Evolutionary conservation across 805 yeast species (phyloP).

Genomic region (Saturnispora dispora): DNA sequence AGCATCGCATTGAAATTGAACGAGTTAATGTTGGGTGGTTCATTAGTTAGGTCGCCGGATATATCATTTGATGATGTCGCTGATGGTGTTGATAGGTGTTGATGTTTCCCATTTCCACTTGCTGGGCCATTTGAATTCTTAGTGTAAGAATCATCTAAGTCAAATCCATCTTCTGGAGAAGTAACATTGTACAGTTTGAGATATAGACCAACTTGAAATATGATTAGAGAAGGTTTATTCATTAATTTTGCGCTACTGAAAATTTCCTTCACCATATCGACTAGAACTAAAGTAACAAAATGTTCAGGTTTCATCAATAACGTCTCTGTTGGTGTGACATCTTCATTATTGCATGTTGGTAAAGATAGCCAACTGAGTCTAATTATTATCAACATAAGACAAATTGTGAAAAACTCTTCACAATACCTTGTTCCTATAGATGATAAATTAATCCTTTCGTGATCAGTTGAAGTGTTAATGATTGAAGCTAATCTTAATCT

Average conservation of each 20-base stretch:
- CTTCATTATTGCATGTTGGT: constrained; percentile 32
- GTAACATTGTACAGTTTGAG: constrained; percentile 46
- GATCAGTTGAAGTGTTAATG: constrained; percentile 33
- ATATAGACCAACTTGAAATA: constrained; percentile 52
- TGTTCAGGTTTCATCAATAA: constrained; percentile 33
- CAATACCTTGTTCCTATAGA: constrained; percentile 29
- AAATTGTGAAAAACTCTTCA: constrained; percentile 40
- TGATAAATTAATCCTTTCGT: constrained; percentile 23
- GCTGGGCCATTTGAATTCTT: constrained; percentile 18
- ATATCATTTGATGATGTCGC: constrained; percentile 26
- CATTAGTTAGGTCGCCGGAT: constrained; percentile 28
- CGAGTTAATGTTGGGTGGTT: constrained; percentile 29
- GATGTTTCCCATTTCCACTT: constrained; percentile 9
- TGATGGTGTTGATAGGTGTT: constrained; percentile 10
- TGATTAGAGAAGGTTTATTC: constrained; percentile 37
- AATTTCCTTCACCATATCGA: constrained; percentile 38
- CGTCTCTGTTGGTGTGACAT: constrained; percentile 24
- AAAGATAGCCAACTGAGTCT: constrained; percentile 49
- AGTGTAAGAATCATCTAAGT: constrained; percentile 33
- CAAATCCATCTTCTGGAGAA: constrained; percentile 50
- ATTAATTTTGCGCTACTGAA: constrained; percentile 34
- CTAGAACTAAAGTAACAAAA: constrained; percentile 31
- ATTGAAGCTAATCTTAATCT: constrained; percentile 34
- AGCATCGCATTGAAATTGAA: constrained; percentile 29
- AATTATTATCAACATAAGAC: constrained; percentile 42